Evolutionary conservation across 2,329 filamentous ascomycete species (phyloP), one percentile per base, ranked within the genome.

Genomic region (Pyrenophora teres): DNA sequence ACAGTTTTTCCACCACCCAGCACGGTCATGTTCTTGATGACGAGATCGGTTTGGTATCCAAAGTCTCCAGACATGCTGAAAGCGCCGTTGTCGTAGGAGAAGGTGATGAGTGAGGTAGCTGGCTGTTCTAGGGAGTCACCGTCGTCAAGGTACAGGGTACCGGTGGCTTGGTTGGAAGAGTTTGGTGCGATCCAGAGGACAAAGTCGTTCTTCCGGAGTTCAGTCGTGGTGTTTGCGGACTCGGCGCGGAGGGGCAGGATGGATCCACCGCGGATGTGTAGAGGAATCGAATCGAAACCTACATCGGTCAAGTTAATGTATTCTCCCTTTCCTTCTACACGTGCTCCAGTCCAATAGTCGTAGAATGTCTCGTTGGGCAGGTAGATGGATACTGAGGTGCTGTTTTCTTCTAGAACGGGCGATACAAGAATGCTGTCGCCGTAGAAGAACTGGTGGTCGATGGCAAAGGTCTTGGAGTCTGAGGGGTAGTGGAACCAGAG

Each of bases 111-210:
- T 2, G 80, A 83, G 9, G 79, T 83, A 0, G 67, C 73, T 4
- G 74, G 59, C 70, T 88, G 88, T 54, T 83, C 76, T 44, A 92
- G 59, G 12, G 81, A 85, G 42, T 85, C 84, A 2, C 90, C 90
- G 52, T 94, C 90, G 58, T 94, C 90, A 2, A 93, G 74, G 68
- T 92, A 93, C 42, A 94, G 76, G 40, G 79, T 78, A 0, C 90
- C 90, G 0, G 68, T 67, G 0, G 90, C 90, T n/a, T 77, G 82
- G 3, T 86, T 87, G 32, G 86, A 77, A 1, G 70, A 64, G 7
- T 83, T 84, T 0, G 88, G 79, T 0, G 89, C 86, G 35, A 94
- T 81, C 50, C 92, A 70, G 41, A 94, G 77, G 67, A 88, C 83
- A 74, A 93, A 93, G 60, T 86, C 78, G 62, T 87, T 79, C 65